Percentiles rank a stretch among this genome's conserved stretches.
Conservation (phyloP, 305 asterid species). For the Fraxinus velutina region DNA sequence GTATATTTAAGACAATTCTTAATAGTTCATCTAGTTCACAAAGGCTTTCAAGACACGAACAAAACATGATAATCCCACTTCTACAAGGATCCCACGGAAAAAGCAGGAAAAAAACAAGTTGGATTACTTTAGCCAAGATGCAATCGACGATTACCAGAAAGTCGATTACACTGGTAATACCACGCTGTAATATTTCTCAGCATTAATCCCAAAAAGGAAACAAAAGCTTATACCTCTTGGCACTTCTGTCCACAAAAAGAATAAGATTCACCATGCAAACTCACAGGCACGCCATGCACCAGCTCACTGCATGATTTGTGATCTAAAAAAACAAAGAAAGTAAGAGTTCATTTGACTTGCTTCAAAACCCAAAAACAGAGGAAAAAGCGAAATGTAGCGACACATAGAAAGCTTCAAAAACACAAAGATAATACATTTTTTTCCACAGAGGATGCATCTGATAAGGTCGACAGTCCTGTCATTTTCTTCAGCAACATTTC, state of each 20-base stretch:
- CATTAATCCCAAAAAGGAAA: slow-evolving; percentile 14
- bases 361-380: not conserved
- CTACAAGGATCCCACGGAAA: not conserved
- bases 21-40: not conserved
- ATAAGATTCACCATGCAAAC: slow-evolving; percentile 39
- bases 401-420: slow-evolving; percentile 16
- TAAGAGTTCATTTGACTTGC: slow-evolving; percentile 17
- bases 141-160: not conserved
- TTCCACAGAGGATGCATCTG: slow-evolving; percentile 74
- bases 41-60: not conserved
- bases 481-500: slow-evolving; percentile 37
- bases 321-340: slow-evolving; percentile 47
- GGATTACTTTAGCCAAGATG: not conserved
- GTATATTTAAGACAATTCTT: not conserved
- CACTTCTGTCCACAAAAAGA: slow-evolving; percentile 72
- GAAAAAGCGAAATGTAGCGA: not conserved
- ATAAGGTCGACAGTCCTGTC: slow-evolving; percentile 35
- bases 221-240: slow-evolving; percentile 67
- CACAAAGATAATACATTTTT: slow-evolving; percentile 56
- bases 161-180: not conserved
- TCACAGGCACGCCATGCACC: slow-evolving; percentile 35
- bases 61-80: not conserved
- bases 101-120: not conserved
- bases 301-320: slow-evolving; percentile 66
- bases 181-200: slow-evolving; percentile 17